A percentile compares a stretch with the other conserved stretches of the same genome.
phyloP scores from a whole-genome alignment of 129 eudicot genomes.

The Flaveria sonorensis region DNA sequence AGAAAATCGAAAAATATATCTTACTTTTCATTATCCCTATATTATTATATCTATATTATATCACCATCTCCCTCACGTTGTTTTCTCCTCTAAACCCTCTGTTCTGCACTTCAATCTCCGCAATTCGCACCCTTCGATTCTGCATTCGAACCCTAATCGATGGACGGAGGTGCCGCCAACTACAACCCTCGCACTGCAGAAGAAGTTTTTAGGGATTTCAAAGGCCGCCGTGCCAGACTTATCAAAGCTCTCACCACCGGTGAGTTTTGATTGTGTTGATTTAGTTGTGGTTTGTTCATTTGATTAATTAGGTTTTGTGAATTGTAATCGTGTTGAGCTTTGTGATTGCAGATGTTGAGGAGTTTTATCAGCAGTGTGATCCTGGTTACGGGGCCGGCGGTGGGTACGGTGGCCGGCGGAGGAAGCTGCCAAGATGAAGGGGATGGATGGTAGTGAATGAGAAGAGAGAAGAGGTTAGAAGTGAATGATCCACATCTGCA shows the following conservation, averaged over 20 bases:
- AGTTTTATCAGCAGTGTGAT: conserved; percentile 73
- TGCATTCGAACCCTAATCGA: neutral
- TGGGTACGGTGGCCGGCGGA: too few relatives aligned
- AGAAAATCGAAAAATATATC: too few relatives aligned
- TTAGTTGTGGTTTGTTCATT: neutral
- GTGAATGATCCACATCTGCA: too few relatives aligned
- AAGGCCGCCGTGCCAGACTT: conserved; percentile 65
- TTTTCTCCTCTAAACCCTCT: conserved; percentile 19
- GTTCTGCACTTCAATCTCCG: conserved; percentile 1
- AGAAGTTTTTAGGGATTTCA: conserved; percentile 81
- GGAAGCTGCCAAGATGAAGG: too few relatives aligned
- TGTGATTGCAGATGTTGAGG: conserved; percentile 60
- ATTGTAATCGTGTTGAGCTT: neutral
- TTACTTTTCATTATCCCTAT: too few relatives aligned
- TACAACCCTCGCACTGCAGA: conserved; percentile 76
- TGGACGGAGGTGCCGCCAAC: conserved; percentile 45
- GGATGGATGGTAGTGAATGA: too few relatives aligned
- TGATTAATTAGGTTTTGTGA: neutral
- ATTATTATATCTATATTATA: too few relatives aligned
- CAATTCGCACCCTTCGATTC: neutral
- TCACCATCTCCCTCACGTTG: conserved; percentile 18
- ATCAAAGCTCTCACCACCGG: conserved; percentile 88
- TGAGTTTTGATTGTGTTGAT: neutral
- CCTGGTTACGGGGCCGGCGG: too few relatives aligned
- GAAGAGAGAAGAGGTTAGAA: too few relatives aligned